A percentile compares a stretch with the other conserved stretches of the same genome.
These are phyloP conservation scores for Vigna nakashimae DNA, from an alignment of 306 rosid species.

Conservation along the genomic window DNA sequence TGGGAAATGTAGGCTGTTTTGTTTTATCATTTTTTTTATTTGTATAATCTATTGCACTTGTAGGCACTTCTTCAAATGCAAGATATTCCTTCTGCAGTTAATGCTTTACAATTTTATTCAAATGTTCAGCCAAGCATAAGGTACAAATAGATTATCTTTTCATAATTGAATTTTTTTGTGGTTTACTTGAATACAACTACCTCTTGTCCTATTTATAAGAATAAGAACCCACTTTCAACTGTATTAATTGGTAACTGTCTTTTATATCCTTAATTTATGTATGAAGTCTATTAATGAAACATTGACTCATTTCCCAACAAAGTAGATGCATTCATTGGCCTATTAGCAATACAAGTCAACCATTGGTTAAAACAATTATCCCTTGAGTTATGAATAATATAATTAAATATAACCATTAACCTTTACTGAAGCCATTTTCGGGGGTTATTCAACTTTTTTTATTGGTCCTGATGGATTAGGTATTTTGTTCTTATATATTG, in stretches of 20 bases:
- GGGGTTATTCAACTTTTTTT: background rate
- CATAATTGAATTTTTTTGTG: background rate
- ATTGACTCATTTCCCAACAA: background rate
- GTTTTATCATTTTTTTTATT: conserved; percentile 35
- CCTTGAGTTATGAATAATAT: background rate
- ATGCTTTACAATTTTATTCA: conserved; percentile 83
- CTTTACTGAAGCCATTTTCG: background rate
- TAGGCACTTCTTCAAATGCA: conserved; percentile 99
- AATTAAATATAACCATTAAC: background rate
- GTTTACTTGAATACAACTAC: conserved; percentile 18
- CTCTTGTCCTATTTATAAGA: background rate
- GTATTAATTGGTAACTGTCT: background rate
- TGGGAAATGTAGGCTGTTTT: conserved; percentile 11
- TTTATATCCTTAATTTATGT: background rate
- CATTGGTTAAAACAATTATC: background rate
- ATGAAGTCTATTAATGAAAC: background rate
- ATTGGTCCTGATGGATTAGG: background rate
- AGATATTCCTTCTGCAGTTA: conserved; percentile 86
- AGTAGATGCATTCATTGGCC: background rate
- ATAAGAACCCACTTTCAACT: background rate
- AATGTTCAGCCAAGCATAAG: conserved; percentile 91
- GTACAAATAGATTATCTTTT: conserved; percentile 48
- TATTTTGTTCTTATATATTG: background rate
- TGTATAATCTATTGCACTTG: conserved; percentile 26
- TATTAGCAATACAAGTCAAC: background rate